These are phyloP conservation scores for Galerina sulciceps DNA, from an alignment of 768 basidiomycete species.

Conservation along the genomic window DNA sequence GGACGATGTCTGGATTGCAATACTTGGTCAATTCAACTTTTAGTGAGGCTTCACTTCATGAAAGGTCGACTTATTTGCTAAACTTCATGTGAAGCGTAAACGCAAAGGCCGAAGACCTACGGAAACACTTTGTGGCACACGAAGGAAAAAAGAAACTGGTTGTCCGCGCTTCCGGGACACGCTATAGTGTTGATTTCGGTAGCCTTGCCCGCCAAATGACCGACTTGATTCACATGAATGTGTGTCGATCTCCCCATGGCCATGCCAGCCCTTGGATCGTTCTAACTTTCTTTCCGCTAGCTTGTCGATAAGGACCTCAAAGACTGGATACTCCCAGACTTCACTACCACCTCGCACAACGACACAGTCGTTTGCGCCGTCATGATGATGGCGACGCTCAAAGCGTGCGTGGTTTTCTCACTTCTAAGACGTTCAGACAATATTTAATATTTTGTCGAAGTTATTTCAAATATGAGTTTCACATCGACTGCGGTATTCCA, in stretches of 20 bases:
- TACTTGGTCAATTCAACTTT: slow-evolving; percentile 36
- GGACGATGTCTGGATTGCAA: slow-evolving; percentile 40
- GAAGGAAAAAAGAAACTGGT: slow-evolving; percentile 33
- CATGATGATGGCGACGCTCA: slow-evolving; percentile 23
- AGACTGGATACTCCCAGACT: slow-evolving; percentile 20
- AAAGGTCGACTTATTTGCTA: no score
- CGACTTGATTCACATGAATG: slow-evolving; percentile 24
- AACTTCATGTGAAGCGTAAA: slow-evolving; percentile 1
- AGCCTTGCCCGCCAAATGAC: slow-evolving; percentile 31
- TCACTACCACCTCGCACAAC: slow-evolving; percentile 15
- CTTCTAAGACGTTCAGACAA: neutral
- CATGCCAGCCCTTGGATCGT: slow-evolving; percentile 14
- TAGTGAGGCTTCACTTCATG: slow-evolving; percentile 15
- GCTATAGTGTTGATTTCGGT: slow-evolving; percentile 33
- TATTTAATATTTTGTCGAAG: slow-evolving; percentile 6
- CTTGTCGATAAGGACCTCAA: slow-evolving; percentile 18
- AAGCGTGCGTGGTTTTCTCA: slow-evolving; percentile 14
- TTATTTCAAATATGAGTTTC: slow-evolving; percentile 21
- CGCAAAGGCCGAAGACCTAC: slow-evolving; percentile 27
- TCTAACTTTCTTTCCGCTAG: neutral
- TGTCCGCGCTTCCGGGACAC: slow-evolving; percentile 14
- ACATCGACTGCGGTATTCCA: slow-evolving; percentile 24
- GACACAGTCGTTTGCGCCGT: slow-evolving; percentile 20
- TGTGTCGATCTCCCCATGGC: slow-evolving; percentile 7
- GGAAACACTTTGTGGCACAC: slow-evolving; percentile 34